These are phyloP conservation scores for Pichia sp. DNA, from an alignment of 1,139 yeast species.

Conservation along the genomic window DNA sequence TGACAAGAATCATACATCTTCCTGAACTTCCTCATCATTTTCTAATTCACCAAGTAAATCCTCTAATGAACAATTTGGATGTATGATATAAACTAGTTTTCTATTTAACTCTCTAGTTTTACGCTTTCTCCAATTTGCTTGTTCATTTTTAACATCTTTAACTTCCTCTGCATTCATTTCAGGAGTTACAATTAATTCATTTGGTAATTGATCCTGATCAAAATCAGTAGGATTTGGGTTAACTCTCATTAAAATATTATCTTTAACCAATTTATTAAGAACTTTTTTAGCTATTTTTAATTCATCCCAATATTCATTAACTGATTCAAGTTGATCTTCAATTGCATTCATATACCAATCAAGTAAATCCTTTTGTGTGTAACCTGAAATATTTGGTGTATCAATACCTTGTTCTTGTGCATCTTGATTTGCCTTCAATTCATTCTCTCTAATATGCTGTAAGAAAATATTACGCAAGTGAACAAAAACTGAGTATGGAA, in stretches of 20 bases:
- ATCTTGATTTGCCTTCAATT: slow-evolving; percentile 37
- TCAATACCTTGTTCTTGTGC: slow-evolving; percentile 25
- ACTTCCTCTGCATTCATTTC: slow-evolving; percentile 27
- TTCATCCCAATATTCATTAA: slow-evolving; percentile 66
- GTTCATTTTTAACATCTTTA: slow-evolving; percentile 27
- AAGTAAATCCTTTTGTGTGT: slow-evolving; percentile 62
- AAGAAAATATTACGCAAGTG: slow-evolving; percentile 78
- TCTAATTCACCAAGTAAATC: slow-evolving; percentile 35
- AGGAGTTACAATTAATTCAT: slow-evolving; percentile 17
- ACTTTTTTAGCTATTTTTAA: slow-evolving; percentile 72
- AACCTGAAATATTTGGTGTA: slow-evolving; percentile 46
- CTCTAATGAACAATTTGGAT: slow-evolving; percentile 81
- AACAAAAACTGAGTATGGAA: slow-evolving; percentile 82
- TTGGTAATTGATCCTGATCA: slow-evolving; percentile 24
- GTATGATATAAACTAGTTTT: slow-evolving; percentile 61
- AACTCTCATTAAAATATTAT: slow-evolving; percentile 77
- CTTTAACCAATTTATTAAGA: slow-evolving; percentile 75
- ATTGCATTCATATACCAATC: slow-evolving; percentile 76
- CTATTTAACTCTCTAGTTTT: slow-evolving; percentile 24
- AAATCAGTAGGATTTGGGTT: slow-evolving; percentile 49
- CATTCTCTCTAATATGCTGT: slow-evolving; percentile 49
- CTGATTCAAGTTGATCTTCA: slow-evolving; percentile 66
- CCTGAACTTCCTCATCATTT: slow-evolving; percentile 13
- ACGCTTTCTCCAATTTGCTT: slow-evolving; percentile 21
- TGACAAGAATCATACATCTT: slow-evolving; percentile 5